These are phyloP conservation scores for Zasmidium angulare DNA, from an alignment of 2,329 filamentous ascomycete species.

Conservation along the genomic window DNA sequence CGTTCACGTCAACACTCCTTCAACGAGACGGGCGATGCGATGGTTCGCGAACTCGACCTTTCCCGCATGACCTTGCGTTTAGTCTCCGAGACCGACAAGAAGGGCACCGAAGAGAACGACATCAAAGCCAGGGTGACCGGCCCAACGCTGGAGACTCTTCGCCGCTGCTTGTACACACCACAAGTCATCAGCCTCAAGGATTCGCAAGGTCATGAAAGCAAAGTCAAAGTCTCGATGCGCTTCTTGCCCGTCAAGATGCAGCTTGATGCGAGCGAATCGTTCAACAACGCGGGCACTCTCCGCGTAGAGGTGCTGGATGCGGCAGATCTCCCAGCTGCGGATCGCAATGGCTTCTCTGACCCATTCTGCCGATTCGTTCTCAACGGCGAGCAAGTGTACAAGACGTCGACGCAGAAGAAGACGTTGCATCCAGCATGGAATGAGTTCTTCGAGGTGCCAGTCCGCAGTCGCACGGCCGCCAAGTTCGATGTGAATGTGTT, in stretches of 20 bases:
- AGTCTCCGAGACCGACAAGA: constrained; percentile 74
- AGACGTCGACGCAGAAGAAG: constrained; percentile 96
- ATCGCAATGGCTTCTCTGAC: constrained; percentile 95
- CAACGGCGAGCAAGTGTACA: constrained; percentile 86
- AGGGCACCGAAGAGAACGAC: constrained; percentile 67
- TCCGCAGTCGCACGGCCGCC: constrained; percentile 81
- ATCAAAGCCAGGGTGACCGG: constrained; percentile 80
- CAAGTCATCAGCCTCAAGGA: constrained; percentile 78
- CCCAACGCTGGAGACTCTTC: constrained; percentile 81
- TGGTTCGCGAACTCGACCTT: constrained; percentile 95
- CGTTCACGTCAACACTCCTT: constrained; percentile 69
- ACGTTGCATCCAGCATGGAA: constrained; percentile 94
- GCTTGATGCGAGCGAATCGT: constrained; percentile 90
- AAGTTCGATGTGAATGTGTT: constrained; percentile 81
- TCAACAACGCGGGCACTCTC: constrained; percentile 97
- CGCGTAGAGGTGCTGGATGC: constrained; percentile 92
- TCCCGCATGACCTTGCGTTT: constrained; percentile 88
- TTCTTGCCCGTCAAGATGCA: constrained; percentile 94
- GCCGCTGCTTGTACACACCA: constrained; percentile 80
- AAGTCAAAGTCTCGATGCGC: constrained; percentile 86
- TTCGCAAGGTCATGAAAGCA: constrained; percentile 72
- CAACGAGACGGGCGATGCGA: constrained; percentile 90
- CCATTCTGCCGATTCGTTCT: constrained; percentile 94
- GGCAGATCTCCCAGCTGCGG: constrained; percentile 82
- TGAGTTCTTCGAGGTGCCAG: constrained; percentile 82